Evolutionary conservation across 75 land plant species (phyloP).

Genomic region (Larix kaempferi): DNA sequence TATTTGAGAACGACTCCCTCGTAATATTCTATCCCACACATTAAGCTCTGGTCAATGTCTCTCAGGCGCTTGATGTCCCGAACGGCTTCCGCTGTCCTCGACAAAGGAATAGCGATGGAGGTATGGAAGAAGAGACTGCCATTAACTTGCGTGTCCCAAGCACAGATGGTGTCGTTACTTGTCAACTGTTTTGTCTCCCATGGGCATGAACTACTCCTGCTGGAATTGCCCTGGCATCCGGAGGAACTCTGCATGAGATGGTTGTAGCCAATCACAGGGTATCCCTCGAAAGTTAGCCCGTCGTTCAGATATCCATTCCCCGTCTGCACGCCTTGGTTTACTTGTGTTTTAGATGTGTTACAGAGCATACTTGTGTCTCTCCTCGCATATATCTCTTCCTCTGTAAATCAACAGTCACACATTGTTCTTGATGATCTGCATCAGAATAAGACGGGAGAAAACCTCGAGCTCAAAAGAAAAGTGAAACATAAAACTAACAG

Average conservation of each 20-base stretch:
- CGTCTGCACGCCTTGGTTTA: neutral
- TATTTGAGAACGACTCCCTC: slow-evolving; percentile 15
- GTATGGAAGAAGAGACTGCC: slow-evolving; percentile 17
- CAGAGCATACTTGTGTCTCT: slow-evolving; percentile 13
- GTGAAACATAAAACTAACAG: too few species aligned
- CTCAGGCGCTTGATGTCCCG: slow-evolving; percentile 14
- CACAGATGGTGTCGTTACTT: slow-evolving; percentile 8
- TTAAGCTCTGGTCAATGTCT: neutral
- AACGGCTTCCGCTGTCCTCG: neutral
- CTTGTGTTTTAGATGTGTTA: neutral
- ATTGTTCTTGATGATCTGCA: too few species aligned
- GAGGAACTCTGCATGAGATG: slow-evolving; percentile 25
- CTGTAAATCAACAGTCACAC: slow-evolving; percentile 6
- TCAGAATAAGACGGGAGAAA: too few species aligned
- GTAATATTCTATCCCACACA: slow-evolving; percentile 18
- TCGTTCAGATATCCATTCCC: slow-evolving; percentile 25
- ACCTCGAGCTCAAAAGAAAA: too few species aligned
- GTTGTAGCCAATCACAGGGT: slow-evolving; percentile 31
- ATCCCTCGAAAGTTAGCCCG: slow-evolving; percentile 21
- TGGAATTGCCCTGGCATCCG: slow-evolving; percentile 18
- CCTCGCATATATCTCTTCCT: slow-evolving; percentile 21
- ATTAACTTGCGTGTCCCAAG: slow-evolving; percentile 10
- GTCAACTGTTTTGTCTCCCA: neutral
- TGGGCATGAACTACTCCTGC: neutral
- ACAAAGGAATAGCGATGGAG: slow-evolving; percentile 13